Evolutionary conservation across 495 filamentous ascomycete species (phyloP).

Genomic region (Ramalina peruviana): DNA sequence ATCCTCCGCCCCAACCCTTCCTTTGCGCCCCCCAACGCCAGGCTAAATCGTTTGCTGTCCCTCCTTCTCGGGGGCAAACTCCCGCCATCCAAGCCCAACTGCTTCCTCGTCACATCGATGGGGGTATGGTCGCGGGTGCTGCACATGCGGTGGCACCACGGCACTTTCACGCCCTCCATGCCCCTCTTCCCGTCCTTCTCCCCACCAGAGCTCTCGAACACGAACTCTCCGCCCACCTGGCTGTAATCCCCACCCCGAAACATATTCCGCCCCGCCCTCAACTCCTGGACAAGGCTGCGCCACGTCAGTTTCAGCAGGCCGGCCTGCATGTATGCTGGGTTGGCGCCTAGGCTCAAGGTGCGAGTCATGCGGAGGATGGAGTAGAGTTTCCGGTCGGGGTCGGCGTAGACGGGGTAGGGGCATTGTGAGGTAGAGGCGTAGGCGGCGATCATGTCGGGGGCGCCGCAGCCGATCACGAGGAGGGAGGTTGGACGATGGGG

Average conservation of each 20-base stretch:
- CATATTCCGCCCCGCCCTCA: slow-evolving; percentile 36
- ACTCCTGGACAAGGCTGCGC: slow-evolving; percentile 38
- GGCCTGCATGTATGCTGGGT: slow-evolving; percentile 52
- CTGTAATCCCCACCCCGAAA: slow-evolving; percentile 52
- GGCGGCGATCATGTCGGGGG: slow-evolving; percentile 53
- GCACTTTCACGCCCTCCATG: slow-evolving; percentile 23
- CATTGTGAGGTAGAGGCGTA: slow-evolving; percentile 51
- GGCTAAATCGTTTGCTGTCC: neutral
- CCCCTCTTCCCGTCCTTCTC: slow-evolving; percentile 24
- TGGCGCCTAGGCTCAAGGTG: slow-evolving; percentile 44
- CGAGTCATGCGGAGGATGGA: slow-evolving; percentile 54
- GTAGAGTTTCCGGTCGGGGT: slow-evolving; percentile 59
- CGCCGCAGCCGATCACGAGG: slow-evolving; percentile 65
- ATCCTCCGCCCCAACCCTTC: neutral
- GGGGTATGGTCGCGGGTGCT: slow-evolving; percentile 68
- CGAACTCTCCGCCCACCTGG: slow-evolving; percentile 74
- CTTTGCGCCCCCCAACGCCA: neutral
- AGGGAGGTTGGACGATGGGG: slow-evolving; percentile 49
- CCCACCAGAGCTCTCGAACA: slow-evolving; percentile 42
- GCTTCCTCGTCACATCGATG: slow-evolving; percentile 43
- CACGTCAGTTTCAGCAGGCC: slow-evolving; percentile 30
- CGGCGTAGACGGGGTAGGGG: slow-evolving; percentile 69
- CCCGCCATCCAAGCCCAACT: slow-evolving; percentile 43
- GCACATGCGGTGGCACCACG: slow-evolving; percentile 77
- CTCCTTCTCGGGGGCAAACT: neutral